Evolutionary conservation across 1,284 basidiomycete species (phyloP).

Genomic region (Apiotrichum laibachii): DNA sequence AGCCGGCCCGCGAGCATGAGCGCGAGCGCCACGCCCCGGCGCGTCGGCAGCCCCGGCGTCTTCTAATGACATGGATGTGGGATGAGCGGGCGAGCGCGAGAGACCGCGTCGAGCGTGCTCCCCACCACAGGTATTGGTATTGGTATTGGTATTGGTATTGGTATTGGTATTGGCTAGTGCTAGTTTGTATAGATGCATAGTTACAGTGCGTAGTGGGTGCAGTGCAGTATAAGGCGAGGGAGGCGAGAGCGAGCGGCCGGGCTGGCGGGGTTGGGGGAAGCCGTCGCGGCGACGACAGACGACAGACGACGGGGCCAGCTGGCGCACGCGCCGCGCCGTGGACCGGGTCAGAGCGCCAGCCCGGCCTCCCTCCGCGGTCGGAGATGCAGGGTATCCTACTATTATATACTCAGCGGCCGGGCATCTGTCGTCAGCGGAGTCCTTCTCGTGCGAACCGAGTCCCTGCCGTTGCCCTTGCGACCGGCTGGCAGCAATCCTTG

Average conservation of each 20-base stretch:
- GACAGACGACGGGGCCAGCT: neutral
- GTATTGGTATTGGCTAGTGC: neutral
- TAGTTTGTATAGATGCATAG: conserved; percentile 13
- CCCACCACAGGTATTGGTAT: neutral
- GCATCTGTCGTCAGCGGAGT: conserved; percentile 12
- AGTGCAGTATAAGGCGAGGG: neutral
- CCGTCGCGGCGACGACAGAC: neutral
- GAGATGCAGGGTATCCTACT: conserved; percentile 19
- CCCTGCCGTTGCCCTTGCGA: no score
- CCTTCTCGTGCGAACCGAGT: no score
- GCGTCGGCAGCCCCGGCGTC: conserved; percentile 7
- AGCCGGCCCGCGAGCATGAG: conserved; percentile 20
- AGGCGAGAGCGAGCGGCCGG: no score
- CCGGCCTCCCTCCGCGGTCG: neutral
- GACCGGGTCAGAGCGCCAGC: no score
- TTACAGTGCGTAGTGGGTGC: neutral
- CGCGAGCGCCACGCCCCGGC: conserved; percentile 16
- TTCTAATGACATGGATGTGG: neutral
- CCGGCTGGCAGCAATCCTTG: neutral
- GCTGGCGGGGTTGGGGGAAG: neutral
- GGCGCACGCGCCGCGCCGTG: no score
- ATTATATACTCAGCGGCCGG: conserved; percentile 11
- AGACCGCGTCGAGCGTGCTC: no score
- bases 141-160: neutral
- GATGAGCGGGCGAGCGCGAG: no score